Evolutionary conservation across 345 rosid genomes (phyloP), one percentile per base, ranked within the genome.

Genomic region (Geranium brycei): DNA sequence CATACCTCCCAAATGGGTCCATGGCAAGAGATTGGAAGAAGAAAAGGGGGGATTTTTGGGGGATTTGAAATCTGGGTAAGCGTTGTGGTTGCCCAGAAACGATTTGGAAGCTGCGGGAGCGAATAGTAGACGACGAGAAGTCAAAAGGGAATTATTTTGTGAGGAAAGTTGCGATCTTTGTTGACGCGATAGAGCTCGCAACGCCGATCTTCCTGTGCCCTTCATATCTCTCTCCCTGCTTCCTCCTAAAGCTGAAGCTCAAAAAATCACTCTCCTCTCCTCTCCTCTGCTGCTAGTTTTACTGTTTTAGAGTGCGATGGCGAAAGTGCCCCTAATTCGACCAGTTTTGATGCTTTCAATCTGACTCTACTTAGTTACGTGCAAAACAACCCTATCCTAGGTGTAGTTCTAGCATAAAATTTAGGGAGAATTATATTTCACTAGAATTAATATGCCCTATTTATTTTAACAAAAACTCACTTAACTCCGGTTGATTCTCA

Each of bases 1-100:
- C 64, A 53, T 23, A 85, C 93, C 86, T 83, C 70, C 69, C 12
- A 75, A 72, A 60, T 31, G 66, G 66, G 61, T 72, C 80, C 67
- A 77, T 66, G 70, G 75, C 38, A 51, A 31, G 10, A 65, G 68
- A 5, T 6, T 66, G 19, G 70, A 65, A 16, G 58, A 60, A 76
- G 70, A 59, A 66, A 61, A 8, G 51, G 67, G 66, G 64, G 76
- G 58, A 40, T 69, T 69, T 62, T 35, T 69, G 6, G 53, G 47
- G 0, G 73, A 40, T 31, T 35, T 59, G 17, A 17, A 62, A 71
- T 57, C 10, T 40, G 69, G 66, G 8, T 61, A 58, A 53, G 71
- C 7, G 35, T 3, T 40, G 16, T 32, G 19, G 58, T 41, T 59
- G 35, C 58, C 69, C 31, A 40, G 17, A 64, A 61, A 63, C 66